Percentiles rank a stretch among this genome's conserved stretches.
phyloP scores from a whole-genome alignment of 306 rosid species.

The Chamaecrista fasciculata region DNA sequence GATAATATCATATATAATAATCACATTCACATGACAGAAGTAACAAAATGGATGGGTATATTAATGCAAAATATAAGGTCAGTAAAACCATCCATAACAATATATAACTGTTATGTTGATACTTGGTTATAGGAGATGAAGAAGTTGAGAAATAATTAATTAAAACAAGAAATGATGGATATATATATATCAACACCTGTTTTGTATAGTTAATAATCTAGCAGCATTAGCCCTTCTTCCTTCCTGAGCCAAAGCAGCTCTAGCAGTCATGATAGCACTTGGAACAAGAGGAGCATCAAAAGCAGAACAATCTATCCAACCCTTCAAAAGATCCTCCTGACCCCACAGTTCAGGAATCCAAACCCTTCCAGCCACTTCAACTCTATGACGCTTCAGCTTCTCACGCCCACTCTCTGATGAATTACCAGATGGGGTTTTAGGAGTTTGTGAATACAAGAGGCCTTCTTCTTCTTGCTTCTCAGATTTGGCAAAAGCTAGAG shows the following conservation, averaged over 20 bases:
- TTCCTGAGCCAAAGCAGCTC: slow-evolving; percentile 66
- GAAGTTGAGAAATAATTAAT: no score
- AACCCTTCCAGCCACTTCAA: slow-evolving; percentile 70
- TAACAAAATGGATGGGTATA: no score
- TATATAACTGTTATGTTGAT: no score
- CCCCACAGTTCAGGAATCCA: slow-evolving; percentile 98
- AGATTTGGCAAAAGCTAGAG: slow-evolving; percentile 24
- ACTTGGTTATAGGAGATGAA: no score
- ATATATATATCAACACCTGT: slow-evolving; percentile 71
- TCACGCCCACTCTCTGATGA: slow-evolving; percentile 52
- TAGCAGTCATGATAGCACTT: slow-evolving; percentile 58
- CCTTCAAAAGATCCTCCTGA: slow-evolving; percentile 78
- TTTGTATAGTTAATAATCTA: slow-evolving; percentile 52
- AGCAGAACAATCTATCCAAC: slow-evolving; percentile 81
- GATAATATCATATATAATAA: no score
- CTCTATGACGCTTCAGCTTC: slow-evolving; percentile 69
- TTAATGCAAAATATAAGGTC: no score
- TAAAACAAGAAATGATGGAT: no score
- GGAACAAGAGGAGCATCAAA: slow-evolving; percentile 77
- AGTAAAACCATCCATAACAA: no score
- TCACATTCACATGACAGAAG: no score
- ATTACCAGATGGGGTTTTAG: slow-evolving; percentile 28
- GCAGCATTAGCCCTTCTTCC: slow-evolving; percentile 56
- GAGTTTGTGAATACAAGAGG: slow-evolving; percentile 17
- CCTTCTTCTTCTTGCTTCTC: neutral